These are phyloP conservation scores for Backusella westeae DNA, from an alignment of 192 early-diverging fungal genomes.

Conservation along the genomic window DNA sequence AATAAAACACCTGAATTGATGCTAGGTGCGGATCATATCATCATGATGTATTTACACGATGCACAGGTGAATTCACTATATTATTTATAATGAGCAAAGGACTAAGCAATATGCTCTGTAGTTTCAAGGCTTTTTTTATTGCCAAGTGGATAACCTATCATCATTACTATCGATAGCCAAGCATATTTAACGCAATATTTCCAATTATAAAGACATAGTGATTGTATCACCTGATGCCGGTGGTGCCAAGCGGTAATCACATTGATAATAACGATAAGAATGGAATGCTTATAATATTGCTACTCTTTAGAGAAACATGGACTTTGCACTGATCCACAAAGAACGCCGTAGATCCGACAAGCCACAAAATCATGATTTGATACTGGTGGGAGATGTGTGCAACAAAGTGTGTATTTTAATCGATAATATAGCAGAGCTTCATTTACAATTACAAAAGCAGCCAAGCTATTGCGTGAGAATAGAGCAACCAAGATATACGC, in stretches of 20 bases:
- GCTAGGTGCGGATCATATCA: slow-evolving; percentile 85
- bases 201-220: slow-evolving; percentile 78
- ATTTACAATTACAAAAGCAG: slow-evolving; percentile 83
- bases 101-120: neutral
- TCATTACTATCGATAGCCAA: slow-evolving; percentile 83
- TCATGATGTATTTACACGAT: slow-evolving; percentile 97
- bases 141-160: slow-evolving; percentile 90
- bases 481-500: slow-evolving; percentile 93
- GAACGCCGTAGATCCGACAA: slow-evolving; percentile 67
- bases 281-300: neutral
- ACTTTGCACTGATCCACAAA: slow-evolving; percentile 97
- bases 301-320: slow-evolving; percentile 65
- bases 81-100: too few species aligned
- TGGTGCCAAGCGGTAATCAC: slow-evolving; percentile 84
- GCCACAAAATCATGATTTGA: slow-evolving; percentile 73
- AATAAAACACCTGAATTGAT: neutral
- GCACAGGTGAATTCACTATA: too few species aligned
- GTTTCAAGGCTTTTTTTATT: slow-evolving; percentile 93
- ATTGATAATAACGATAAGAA: neutral
- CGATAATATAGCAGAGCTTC: slow-evolving; percentile 97
- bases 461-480: slow-evolving; percentile 78
- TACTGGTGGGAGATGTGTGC: slow-evolving; percentile 90
- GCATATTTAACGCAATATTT: slow-evolving; percentile 86
- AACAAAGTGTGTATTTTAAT: slow-evolving; percentile 84
- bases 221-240: slow-evolving; percentile 98